Conservation (phyloP, 2,329 filamentous ascomycete genomes). For the Graphilbum sp. region DNA sequence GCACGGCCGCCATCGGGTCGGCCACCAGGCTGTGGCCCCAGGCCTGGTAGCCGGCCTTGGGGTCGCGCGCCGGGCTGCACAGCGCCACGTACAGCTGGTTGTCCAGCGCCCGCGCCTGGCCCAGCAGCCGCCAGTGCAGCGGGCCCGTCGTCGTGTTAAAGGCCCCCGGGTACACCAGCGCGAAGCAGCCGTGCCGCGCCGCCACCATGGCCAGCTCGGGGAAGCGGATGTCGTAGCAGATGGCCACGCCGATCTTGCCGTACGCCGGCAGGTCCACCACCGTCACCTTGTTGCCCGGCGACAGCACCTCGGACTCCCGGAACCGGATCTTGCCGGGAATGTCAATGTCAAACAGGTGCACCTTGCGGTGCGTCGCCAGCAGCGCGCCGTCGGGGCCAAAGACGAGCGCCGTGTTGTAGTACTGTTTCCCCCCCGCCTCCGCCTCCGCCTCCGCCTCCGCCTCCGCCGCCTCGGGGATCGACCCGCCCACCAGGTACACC, state of each 20-base stretch:
- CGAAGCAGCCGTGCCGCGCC: constrained; percentile 70
- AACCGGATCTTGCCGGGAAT: constrained; percentile 93
- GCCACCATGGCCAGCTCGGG: constrained; percentile 85
- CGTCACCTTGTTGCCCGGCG: constrained; percentile 70
- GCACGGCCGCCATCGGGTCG: constrained; percentile 72
- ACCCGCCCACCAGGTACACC: constrained; percentile 76
- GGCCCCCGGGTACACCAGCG: constrained; percentile 84
- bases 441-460: too few relatives aligned
- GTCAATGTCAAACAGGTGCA: constrained; percentile 94
- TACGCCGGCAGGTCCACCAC: constrained; percentile 77
- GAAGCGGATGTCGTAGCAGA: constrained; percentile 97
- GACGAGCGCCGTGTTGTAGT: constrained; percentile 82
- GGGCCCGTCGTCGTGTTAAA: constrained; percentile 92
- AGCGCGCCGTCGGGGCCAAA: constrained; percentile 67
- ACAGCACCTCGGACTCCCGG: constrained; percentile 76
- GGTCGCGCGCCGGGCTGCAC: constrained; percentile 78
- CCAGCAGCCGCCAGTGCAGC: constrained; percentile 77
- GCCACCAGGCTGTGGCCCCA: constrained; percentile 85
- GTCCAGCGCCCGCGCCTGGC: constrained; percentile 62
- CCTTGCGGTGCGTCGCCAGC: constrained; percentile 79
- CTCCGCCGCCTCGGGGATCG: constrained; percentile 79
- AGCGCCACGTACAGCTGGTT: constrained; percentile 79
- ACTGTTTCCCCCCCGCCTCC: constrained; percentile 33
- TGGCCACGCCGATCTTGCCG: constrained; percentile 72
- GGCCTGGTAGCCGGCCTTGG: constrained; percentile 63